These are phyloP conservation scores for Wickerhamiella kurtzmanii DNA, from an alignment of 805 yeast genomes.

Conservation along the genomic window DNA sequence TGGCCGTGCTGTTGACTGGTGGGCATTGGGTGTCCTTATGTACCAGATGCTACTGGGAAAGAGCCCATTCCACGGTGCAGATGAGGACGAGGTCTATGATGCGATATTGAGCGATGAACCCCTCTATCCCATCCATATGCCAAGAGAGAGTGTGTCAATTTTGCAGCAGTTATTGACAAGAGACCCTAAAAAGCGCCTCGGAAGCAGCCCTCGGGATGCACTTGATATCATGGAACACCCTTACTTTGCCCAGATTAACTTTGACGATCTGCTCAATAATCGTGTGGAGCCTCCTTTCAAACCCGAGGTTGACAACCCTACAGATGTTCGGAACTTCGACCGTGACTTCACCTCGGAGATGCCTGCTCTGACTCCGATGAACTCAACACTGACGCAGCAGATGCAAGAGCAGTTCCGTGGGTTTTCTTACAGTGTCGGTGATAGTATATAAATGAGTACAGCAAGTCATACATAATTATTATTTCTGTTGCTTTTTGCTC, in stretches of 20 bases:
- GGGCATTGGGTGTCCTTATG: constrained; percentile 96
- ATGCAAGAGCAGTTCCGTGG: constrained; percentile 97
- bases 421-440: constrained; percentile 51
- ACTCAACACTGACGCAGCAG: constrained; percentile 66
- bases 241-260: constrained; percentile 77
- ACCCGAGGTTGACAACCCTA: constrained; percentile 76
- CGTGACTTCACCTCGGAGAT: constrained; percentile 89
- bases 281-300: constrained; percentile 77
- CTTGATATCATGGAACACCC: constrained; percentile 90
- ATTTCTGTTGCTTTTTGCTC: neutral
- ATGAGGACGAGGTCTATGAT: constrained; percentile 91
- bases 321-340: constrained; percentile 87
- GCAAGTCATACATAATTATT: too few species aligned
- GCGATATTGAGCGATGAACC: constrained; percentile 96
- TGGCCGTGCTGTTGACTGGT: constrained; percentile 95
- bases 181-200: constrained; percentile 74
- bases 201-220: constrained; percentile 81
- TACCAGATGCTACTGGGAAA: constrained; percentile 95
- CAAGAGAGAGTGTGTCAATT: constrained; percentile 87
- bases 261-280: constrained; percentile 66
- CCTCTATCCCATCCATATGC: constrained; percentile 92
- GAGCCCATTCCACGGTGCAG: constrained; percentile 95
- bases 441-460: constrained; percentile 12
- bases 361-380: constrained; percentile 90
- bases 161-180: constrained; percentile 82